Conservation (phyloP, 2,329 filamentous ascomycete species). For the Sphaerulina populicola region DNA sequence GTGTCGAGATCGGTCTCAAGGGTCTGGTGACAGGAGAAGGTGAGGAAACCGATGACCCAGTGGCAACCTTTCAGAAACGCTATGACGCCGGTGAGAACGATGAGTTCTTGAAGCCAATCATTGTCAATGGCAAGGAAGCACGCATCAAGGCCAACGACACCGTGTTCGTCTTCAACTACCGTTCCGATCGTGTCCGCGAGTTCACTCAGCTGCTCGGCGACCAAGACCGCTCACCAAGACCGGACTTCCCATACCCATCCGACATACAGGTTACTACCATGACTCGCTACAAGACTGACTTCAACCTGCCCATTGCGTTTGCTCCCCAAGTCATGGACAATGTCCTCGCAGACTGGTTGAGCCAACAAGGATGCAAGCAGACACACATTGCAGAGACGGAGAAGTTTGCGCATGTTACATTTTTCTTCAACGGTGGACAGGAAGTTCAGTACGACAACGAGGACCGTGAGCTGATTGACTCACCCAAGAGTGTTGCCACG, state of each 20-base stretch:
- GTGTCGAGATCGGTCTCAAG: constrained; percentile 81
- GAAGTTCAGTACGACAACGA: constrained; percentile 94
- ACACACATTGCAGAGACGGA: constrained; percentile 97
- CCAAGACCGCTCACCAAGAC: constrained; percentile 80
- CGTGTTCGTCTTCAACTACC: constrained; percentile 99
- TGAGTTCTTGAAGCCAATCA: constrained; percentile 97
- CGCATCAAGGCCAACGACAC: constrained; percentile 89
- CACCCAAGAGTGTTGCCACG: constrained; percentile 78
- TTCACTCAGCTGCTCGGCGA: constrained; percentile 89
- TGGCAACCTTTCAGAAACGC: constrained; percentile 76
- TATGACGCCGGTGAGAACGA: constrained; percentile 86
- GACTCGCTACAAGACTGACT: constrained; percentile 97
- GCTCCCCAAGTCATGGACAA: constrained; percentile 93
- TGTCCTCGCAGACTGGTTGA: constrained; percentile 93
- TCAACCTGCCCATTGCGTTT: constrained; percentile 85
- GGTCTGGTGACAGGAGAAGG: constrained; percentile 80
- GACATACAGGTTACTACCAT: constrained; percentile 84
- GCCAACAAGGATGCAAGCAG: constrained; percentile 81
- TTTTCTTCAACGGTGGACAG: constrained; percentile 99
- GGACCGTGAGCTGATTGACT: constrained; percentile 85
- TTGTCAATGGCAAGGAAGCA: constrained; percentile 75
- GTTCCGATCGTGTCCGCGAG: constrained; percentile 92
- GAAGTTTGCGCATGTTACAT: constrained; percentile 98
- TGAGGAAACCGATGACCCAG: constrained; percentile 73
- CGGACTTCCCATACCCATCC: constrained; percentile 90